Conservation (phyloP, 371 early-diverging fungal species). For the Apophysomyces sp. region DNA sequence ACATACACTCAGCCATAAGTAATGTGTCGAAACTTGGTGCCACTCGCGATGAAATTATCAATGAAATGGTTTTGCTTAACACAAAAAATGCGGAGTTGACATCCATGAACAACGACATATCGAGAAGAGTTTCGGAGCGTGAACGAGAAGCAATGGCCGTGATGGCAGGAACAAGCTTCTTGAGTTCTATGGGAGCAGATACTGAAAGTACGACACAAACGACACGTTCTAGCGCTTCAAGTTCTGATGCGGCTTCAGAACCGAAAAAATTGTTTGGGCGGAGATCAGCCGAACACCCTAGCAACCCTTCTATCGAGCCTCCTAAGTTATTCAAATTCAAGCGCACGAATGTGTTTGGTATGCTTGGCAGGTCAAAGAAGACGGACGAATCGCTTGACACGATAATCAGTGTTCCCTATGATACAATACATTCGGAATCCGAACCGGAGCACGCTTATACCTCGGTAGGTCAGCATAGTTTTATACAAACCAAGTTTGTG, state of each 20-base stretch:
- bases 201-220: background rate
- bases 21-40: conserved; percentile 19
- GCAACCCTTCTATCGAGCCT: conserved; percentile 38
- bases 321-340: conserved; percentile 47
- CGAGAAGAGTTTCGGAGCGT: conserved; percentile 42
- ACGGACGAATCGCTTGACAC: conserved; percentile 17
- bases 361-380: conserved; percentile 13
- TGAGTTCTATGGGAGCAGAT: conserved; percentile 4
- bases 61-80: conserved; percentile 54
- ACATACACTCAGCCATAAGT: conserved; percentile 16
- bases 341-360: conserved; percentile 26
- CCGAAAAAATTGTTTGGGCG: conserved; percentile 4
- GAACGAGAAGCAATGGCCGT: conserved; percentile 35
- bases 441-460: background rate
- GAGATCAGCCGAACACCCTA: conserved; percentile 18
- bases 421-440: conserved; percentile 4
- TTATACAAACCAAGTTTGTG: conserved; percentile 59
- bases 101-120: conserved; percentile 54
- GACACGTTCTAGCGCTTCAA: background rate
- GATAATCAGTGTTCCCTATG: conserved; percentile 29
- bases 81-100: conserved; percentile 55
- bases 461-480: conserved; percentile 41
- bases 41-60: conserved; percentile 35
- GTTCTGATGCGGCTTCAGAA: background rate
- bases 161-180: conserved; percentile 34